A percentile compares a stretch with the other conserved stretches of the same genome.
These are phyloP conservation scores for Epicoccum sorghinum DNA, from an alignment of 2,329 filamentous ascomycete species.

Conservation along the genomic window DNA sequence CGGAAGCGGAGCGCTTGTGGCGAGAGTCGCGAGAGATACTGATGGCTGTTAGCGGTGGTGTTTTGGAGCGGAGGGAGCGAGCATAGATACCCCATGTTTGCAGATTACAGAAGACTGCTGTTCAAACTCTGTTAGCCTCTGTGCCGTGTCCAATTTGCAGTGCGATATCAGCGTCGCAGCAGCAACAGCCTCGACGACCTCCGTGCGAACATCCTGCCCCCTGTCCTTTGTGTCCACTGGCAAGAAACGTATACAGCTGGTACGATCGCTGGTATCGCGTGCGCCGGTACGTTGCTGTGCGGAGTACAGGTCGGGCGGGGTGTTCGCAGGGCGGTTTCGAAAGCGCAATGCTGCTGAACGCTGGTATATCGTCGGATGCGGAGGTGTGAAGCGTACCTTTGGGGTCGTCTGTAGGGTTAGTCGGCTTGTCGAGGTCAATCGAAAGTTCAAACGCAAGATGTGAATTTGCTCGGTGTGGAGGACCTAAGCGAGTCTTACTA, in stretches of 20 bases:
- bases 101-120: slow-evolving; percentile 53
- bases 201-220: slow-evolving; percentile 5
- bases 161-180: background rate
- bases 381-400: slow-evolving; percentile 38
- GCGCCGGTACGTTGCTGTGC: slow-evolving; percentile 28
- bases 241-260: slow-evolving; percentile 24
- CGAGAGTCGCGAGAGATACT: slow-evolving; percentile 99
- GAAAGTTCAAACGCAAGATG: background rate
- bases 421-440: slow-evolving; percentile 31
- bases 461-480: slow-evolving; percentile 6
- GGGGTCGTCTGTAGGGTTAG: slow-evolving; percentile 45
- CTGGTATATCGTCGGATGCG: slow-evolving; percentile 11
- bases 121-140: slow-evolving; percentile 38
- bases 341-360: slow-evolving; percentile 25
- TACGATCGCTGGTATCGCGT: slow-evolving; percentile 24
- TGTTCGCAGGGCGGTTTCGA: slow-evolving; percentile 20
- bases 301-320: slow-evolving; percentile 17
- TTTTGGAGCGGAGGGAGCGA: slow-evolving; percentile 6
- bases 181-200: slow-evolving; percentile 17
- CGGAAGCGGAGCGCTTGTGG: slow-evolving; percentile 99
- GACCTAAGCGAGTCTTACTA: slow-evolving; percentile 12
- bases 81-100: slow-evolving; percentile 59
- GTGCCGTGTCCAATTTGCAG: slow-evolving; percentile 7
- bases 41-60: slow-evolving; percentile 45
- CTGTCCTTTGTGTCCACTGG: slow-evolving; percentile 9